Percentiles rank a stretch among this genome's conserved stretches.
Conservation (phyloP, 768 basidiomycete species). For the Mycena venus region DNA sequence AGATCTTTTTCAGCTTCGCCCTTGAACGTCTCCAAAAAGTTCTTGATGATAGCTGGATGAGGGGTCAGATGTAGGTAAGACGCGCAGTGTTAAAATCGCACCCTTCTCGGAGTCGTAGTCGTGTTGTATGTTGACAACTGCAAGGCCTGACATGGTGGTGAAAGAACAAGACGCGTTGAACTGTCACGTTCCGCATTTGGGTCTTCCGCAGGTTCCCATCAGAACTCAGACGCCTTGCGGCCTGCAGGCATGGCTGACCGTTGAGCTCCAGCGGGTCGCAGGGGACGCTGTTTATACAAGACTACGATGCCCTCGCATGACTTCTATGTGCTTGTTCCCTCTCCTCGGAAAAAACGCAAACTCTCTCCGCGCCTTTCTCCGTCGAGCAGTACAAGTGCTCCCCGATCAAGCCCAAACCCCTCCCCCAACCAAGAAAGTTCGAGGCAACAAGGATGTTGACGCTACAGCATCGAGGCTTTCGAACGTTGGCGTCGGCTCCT, state of each 20-base stretch:
- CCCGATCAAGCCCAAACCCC: slow-evolving; percentile 15
- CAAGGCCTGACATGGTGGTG: slow-evolving; percentile 71
- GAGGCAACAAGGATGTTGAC: slow-evolving; percentile 3
- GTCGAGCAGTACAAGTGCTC: background rate
- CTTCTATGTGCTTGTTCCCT: background rate
- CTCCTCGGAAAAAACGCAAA: slow-evolving; percentile 19
- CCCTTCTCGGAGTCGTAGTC: slow-evolving; percentile 83
- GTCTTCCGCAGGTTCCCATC: background rate
- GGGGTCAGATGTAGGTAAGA: slow-evolving; percentile 11
- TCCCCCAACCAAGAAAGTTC: slow-evolving; percentile 19
- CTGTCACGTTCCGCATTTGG: slow-evolving; percentile 49
- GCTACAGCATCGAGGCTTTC: slow-evolving; percentile 18
- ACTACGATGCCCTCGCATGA: background rate
- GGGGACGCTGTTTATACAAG: background rate
- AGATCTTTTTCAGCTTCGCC: slow-evolving; percentile 74
- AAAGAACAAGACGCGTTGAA: slow-evolving; percentile 42
- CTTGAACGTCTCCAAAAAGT: slow-evolving; percentile 80
- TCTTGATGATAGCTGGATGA: slow-evolving; percentile 72
- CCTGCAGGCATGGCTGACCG: background rate
- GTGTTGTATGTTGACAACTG: slow-evolving; percentile 70
- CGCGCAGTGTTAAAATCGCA: slow-evolving; percentile 31
- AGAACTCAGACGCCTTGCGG: background rate
- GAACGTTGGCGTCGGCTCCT: background rate
- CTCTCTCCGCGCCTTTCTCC: slow-evolving; percentile 3
- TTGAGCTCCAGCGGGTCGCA: background rate